phyloP scores from a whole-genome alignment of 805 yeast genomes.

The Metschnikowia noctiluminum region DNA sequence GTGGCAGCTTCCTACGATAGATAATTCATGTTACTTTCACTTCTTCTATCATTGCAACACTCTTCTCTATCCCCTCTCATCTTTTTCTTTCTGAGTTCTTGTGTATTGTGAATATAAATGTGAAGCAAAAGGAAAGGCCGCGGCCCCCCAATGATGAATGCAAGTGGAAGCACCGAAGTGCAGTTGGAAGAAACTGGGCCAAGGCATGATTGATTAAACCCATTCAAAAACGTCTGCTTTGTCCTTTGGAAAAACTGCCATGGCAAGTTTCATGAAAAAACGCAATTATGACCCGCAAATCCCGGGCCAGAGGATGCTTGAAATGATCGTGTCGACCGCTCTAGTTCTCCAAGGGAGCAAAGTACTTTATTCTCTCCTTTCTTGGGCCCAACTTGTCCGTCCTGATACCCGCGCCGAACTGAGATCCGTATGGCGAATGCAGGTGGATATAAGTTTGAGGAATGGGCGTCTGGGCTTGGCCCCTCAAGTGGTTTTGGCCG shows the following conservation, averaged over 20 bases:
- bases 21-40: too few relatives aligned
- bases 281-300: too few relatives aligned
- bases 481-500: conserved; percentile 41
- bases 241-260: background rate
- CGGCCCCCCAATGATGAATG: conserved; percentile 16
- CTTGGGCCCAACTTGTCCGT: conserved; percentile 44
- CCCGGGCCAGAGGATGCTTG: too few relatives aligned
- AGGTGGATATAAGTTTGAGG: conserved; percentile 36
- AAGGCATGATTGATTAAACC: background rate
- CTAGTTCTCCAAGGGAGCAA: conserved; percentile 33
- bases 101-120: conserved; percentile 8
- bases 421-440: conserved; percentile 39
- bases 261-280: too few relatives aligned
- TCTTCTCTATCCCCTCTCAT: background rate
- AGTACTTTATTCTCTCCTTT: conserved; percentile 38
- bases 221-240: background rate
- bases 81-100: background rate
- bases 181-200: background rate
- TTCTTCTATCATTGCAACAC: too few relatives aligned
- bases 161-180: conserved; percentile 12
- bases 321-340: background rate
- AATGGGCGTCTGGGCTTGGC: conserved; percentile 27
- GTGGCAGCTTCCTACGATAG: too few relatives aligned
- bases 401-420: conserved; percentile 44
- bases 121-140: conserved; percentile 9